Evolutionary conservation across 2,329 filamentous ascomycete genomes (phyloP), one percentile per base, ranked within the genome.

Genomic region (Phyllosticta citribraziliensis): DNA sequence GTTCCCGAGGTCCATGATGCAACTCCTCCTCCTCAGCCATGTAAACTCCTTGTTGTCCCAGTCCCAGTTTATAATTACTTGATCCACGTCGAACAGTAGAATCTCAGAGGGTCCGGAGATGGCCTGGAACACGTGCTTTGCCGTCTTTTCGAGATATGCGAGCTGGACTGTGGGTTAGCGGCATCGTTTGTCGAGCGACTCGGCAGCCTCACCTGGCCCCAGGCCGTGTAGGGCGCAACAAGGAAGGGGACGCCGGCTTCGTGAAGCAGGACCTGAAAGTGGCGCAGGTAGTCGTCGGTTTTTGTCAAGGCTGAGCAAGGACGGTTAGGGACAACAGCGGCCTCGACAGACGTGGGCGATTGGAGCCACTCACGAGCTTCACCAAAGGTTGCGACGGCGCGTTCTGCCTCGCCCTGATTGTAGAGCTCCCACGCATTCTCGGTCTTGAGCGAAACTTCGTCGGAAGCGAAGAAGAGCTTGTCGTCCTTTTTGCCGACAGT

Each of bases 381-480:
- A 64, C 91, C 91, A 76, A 97, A 97, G n/a, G 88, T 87, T 62
- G 83, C 79, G 6, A 97, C 93, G 17, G 94, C 91, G 66, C 88
- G 82, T 65, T 88, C 84, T 14, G 91, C 89, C 67, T 90, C 82
- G 59, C 89, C 86, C 65, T 87, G 83, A 69, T 91, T 88, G 75
- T 99, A 99, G 55, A 95, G 77, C 2, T 84, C 82, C 93, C 94
- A 99, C 3, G 93, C 94, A 62, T 87, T 79, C 66, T 89, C 83
- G 57, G 90, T 91, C 66, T 87, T 86, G 56, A 82, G 82, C 25
- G 84, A 84, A 54, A 84, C 83, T 66, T 85, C 82, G 60, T 88
- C 80, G 24, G 85, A 79, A 63, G 86, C 80, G 33, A 72, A 72
- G 63, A 81, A 79, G 11, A 78, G 76, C 55, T 89, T 85, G 52